Evolutionary conservation across 495 filamentous ascomycete species (phyloP), one percentile per base, ranked within the genome.

Genomic region (Paragyromitra xinjiangensis): DNA sequence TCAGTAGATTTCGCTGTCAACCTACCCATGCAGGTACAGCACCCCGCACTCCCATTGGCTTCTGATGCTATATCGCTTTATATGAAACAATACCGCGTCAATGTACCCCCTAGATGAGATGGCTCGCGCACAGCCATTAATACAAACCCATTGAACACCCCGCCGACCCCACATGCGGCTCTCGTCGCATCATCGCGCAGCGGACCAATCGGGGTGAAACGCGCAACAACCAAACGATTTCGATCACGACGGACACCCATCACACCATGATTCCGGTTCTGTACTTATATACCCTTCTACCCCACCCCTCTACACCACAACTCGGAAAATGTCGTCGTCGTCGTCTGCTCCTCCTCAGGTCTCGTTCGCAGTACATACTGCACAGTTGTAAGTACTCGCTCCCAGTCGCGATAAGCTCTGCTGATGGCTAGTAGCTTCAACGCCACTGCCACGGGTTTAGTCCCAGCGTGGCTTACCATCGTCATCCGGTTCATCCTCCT

Each of bases 401-500:
- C 50, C 0, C 3, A n/a, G 6, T n/a, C n/a, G 50, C 50, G 50
- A 24, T 53, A 24, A 22, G 19, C 19, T 3, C 4, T 53, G 14
- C 55, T 58, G 55, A 58, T 58, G 1, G 11, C 2, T 58, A 0
- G 0, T 8, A 74, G 67, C 42, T 56, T 64, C 4, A 64, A 37
- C 16, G 48, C 50, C 2, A 44, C 63, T 1, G 16, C 22, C 29
- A n/a, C 61, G 9, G 4, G 37, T 7, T 7, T 50, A 11, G 9
- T 68, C n/a, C 55, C 29, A 14, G 29, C 55, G 8, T 74, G 71
- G 71, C 24, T 65, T 1, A 26, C 51, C 5, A 8, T 24, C 7
- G 1, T 50, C n/a, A 19, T 76, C 8, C 50, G 45, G n/a, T 51
- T 37, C 39, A 7, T 66, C 5, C n/a, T 65, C 8, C 26, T 77